phyloP scores from a whole-genome alignment of 148 eudicot genomes.

The Suaeda aralocaspica region DNA sequence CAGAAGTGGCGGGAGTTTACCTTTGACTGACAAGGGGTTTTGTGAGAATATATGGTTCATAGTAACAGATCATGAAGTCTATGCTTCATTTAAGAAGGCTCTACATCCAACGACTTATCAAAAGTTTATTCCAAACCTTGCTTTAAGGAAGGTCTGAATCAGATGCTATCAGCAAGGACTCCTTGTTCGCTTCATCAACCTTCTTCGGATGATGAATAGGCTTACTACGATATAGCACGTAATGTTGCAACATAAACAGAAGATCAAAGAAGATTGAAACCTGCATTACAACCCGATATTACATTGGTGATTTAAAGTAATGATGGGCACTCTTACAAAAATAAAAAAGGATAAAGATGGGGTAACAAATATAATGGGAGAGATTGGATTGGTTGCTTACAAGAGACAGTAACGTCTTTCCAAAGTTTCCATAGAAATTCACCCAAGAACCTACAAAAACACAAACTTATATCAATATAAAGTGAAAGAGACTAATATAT shows the following conservation, averaged over 20 bases:
- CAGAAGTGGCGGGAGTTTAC: no score
- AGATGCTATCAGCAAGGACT: conserved; percentile 37
- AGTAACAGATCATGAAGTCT: no score
- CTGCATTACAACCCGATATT: conserved; percentile 29
- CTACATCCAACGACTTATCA: no score
- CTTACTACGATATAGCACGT: conserved; percentile 54
- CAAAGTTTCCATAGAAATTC: conserved; percentile 84
- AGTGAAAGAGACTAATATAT: background rate
- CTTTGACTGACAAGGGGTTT: no score
- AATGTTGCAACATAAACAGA: conserved; percentile 73
- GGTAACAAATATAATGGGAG: background rate
- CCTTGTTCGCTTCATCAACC: conserved; percentile 35
- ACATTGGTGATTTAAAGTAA: background rate
- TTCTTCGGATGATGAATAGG: conserved; percentile 20
- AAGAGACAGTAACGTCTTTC: conserved; percentile 74
- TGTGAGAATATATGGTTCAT: no score
- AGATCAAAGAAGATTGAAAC: conserved; percentile 79
- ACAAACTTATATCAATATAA: no score
- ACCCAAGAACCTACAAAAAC: conserved; percentile 62
- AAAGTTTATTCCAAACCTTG: no score
- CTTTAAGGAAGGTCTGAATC: conserved; percentile 34
- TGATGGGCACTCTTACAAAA: no score
- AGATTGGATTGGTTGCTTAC: conserved; percentile 33
- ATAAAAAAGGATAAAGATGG: no score
- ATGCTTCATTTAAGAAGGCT: no score